These are phyloP conservation scores for Fraxinus excelsior DNA, from an alignment of 257 asterid species.

Conservation along the genomic window DNA sequence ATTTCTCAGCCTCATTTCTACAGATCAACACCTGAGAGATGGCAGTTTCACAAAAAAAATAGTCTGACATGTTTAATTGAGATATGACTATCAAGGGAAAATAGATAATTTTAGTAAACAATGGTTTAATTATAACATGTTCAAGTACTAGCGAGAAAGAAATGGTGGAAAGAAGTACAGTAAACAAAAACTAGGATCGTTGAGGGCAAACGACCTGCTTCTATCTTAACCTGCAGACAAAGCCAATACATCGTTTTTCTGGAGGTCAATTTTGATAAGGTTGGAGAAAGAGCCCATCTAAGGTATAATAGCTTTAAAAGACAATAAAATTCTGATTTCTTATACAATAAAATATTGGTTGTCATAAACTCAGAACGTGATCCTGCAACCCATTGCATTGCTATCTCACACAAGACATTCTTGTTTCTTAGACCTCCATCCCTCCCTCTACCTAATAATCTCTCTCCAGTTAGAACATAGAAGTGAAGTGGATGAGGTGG, in stretches of 20 bases:
- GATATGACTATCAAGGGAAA: constrained; percentile 10
- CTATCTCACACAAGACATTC: not conserved
- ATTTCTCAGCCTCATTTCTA: constrained; percentile 92
- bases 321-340: not conserved
- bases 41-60: constrained; percentile 21
- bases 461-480: not conserved
- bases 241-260: not conserved
- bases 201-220: not conserved
- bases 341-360: not conserved
- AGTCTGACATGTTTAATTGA: constrained; percentile 18
- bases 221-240: not conserved
- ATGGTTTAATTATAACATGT: not conserved
- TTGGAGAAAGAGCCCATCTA: not conserved
- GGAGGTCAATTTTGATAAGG: not conserved
- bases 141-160: too few species aligned
- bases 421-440: not conserved
- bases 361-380: not conserved
- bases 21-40: constrained; percentile 78
- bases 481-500: not conserved
- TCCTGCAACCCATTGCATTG: not conserved
- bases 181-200: not conserved
- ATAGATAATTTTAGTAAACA: constrained; percentile 5
- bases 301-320: constrained; percentile 6
- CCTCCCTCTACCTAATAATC: not conserved
- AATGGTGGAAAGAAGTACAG: not conserved